Evolutionary conservation across 768 basidiomycete genomes (phyloP), one percentile per base, ranked within the genome.

Genomic region (Termitomyces sp.): DNA sequence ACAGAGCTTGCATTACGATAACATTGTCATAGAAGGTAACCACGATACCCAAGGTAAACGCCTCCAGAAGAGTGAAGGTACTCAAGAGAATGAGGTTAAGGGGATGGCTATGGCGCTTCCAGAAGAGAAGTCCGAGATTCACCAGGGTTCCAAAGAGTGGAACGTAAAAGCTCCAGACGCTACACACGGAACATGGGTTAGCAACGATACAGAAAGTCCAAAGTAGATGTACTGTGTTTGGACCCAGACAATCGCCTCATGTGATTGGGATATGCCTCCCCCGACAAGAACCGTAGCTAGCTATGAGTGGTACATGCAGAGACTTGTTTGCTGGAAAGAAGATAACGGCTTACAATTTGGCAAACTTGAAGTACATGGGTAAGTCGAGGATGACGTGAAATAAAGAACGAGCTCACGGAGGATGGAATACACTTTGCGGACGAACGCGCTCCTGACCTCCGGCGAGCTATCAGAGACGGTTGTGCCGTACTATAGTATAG

Each of bases 71-170:
- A 9, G 97, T 99, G 73, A 98, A 99, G 2, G 88, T 78, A 20
- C 87, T 84, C 38, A 99, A 78, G 30, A 98, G 76, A 47, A 92
- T 78, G 58, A 96, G 77, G 72, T 99, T 99, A 70, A 84, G 76
- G 24, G 96, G 96, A 69, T 92, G 85, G 68, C 83, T 85, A 71
- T 96, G 94, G 57, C 95, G 86, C 73, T 97, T 95, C 90, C 90
- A 95, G 76, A 85, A 96, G 5, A 94, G 80, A 36, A 91, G 72
- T 1, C 86, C 85, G 30, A 97, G 83, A 60, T 88, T 89, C 65
- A 89, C 70, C 58, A 98, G 75, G 22, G 91, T 88, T 22, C 86
- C 91, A 61, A 94, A 80, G 38, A 92, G 77, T 12, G 90, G 85
- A 24, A 91, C 73, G 67, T 88, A 92, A 73, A 93, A 83, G 3